These are phyloP conservation scores for Septoria linicola DNA, from an alignment of 2,329 filamentous ascomycete genomes.

Conservation along the genomic window DNA sequence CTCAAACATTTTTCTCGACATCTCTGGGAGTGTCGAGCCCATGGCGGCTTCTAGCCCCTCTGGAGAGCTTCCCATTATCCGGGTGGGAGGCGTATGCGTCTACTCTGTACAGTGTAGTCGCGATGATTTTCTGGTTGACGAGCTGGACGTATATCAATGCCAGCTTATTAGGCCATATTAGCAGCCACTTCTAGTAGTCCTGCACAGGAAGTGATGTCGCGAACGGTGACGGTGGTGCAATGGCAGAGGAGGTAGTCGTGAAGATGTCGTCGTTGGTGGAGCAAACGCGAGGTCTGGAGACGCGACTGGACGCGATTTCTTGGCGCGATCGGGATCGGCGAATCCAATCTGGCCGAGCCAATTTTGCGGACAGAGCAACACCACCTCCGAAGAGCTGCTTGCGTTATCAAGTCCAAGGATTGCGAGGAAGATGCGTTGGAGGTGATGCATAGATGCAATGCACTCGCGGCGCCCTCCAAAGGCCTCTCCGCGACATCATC, in stretches of 20 bases:
- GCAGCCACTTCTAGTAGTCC: background rate
- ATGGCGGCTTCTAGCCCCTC: slow-evolving; percentile 1
- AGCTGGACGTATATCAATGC: background rate
- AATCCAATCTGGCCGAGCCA: no score
- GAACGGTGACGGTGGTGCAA: background rate
- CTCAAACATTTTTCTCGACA: slow-evolving; percentile 5
- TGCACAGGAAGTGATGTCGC: background rate
- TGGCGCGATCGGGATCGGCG: background rate
- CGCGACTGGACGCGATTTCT: background rate
- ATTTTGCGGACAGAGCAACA: no score
- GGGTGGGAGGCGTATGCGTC: background rate
- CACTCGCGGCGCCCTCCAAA: slow-evolving; percentile 19
- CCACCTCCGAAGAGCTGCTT: no score
- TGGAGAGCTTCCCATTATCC: slow-evolving; percentile 16
- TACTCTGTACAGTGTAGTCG: background rate
- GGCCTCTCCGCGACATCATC: slow-evolving; percentile 27
- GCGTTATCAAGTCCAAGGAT: no score
- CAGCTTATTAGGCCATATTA: background rate
- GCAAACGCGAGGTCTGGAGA: background rate
- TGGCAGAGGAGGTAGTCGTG: background rate
- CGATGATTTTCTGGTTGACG: background rate
- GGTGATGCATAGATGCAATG: slow-evolving; percentile 27
- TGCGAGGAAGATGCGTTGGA: no score
- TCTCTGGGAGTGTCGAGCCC: slow-evolving; percentile 4
- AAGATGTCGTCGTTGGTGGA: background rate